phyloP scores from a whole-genome alignment of 208 protist genomes.

The Polymyxa betae region DNA sequence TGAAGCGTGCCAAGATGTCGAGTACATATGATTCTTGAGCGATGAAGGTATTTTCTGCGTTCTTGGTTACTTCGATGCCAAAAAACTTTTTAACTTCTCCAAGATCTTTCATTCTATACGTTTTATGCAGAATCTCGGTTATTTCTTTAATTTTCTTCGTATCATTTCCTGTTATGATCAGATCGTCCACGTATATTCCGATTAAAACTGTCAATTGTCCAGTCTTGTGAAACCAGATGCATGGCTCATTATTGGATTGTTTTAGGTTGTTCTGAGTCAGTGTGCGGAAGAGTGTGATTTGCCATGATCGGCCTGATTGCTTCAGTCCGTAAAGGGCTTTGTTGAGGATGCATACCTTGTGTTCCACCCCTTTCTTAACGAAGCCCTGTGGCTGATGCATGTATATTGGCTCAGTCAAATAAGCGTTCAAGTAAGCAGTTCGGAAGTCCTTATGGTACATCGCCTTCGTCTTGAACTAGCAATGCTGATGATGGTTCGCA shows the following conservation, averaged over 20 bases:
- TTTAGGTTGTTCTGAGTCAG: neutral
- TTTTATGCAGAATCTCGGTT: neutral
- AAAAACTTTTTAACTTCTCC: too few relatives aligned
- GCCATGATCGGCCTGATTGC: neutral
- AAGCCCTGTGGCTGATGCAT: neutral
- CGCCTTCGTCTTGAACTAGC: neutral
- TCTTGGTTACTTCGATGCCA: too few relatives aligned
- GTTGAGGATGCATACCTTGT: constrained; percentile 20
- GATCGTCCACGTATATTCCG: neutral
- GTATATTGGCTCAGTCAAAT: neutral
- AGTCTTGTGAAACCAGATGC: neutral
- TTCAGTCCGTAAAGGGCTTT: constrained; percentile 38
- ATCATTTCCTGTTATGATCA: neutral
- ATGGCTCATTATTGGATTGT: neutral
- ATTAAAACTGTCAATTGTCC: neutral
- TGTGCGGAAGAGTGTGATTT: neutral
- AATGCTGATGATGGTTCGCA: neutral
- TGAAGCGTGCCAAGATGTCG: too few relatives aligned
- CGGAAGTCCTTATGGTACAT: neutral
- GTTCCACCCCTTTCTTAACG: neutral
- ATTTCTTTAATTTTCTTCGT: neutral
- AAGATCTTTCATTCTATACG: neutral
- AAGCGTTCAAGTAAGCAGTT: neutral
- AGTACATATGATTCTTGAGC: neutral
- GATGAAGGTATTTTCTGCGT: too few relatives aligned